phyloP scores from a whole-genome alignment of 306 rosid genomes.

The Cicer pinnatifidum region DNA sequence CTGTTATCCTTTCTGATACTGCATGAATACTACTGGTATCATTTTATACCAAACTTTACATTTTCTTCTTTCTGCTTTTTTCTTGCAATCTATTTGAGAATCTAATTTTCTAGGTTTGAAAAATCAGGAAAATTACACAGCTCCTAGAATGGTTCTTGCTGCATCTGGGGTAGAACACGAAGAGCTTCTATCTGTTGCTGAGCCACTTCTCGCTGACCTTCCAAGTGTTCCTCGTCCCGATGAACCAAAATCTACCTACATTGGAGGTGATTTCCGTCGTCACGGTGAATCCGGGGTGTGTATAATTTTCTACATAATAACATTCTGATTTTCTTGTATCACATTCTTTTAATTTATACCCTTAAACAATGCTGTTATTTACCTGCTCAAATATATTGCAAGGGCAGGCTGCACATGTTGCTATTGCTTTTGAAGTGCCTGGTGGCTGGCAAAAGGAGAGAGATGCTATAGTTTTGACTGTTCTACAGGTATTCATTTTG shows the following conservation, averaged over 20 bases:
- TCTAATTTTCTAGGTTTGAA: slow-evolving; percentile 43
- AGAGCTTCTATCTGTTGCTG: slow-evolving; percentile 80
- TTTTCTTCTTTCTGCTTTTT: neutral
- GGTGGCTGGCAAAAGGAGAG: slow-evolving; percentile 96
- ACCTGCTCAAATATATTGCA: slow-evolving; percentile 39
- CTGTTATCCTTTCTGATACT: slow-evolving; percentile 44
- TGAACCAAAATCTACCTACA: slow-evolving; percentile 78
- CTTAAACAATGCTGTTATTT: slow-evolving; percentile 22
- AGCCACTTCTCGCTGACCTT: slow-evolving; percentile 89
- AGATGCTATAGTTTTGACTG: slow-evolving; percentile 86
- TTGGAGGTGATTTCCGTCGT: slow-evolving; percentile 93
- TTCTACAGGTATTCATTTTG: slow-evolving; percentile 73
- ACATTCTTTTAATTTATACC: slow-evolving; percentile 9
- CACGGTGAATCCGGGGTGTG: slow-evolving; percentile 83
- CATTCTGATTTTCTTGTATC: slow-evolving; percentile 12
- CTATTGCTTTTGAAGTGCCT: slow-evolving; percentile 96
- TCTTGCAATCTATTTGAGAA: slow-evolving; percentile 20
- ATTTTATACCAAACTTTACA: slow-evolving; percentile 15
- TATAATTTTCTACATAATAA: neutral
- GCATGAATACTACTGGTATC: slow-evolving; percentile 33
- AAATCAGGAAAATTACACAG: slow-evolving; percentile 92
- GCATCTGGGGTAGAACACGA: slow-evolving; percentile 93
- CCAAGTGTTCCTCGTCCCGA: slow-evolving; percentile 55
- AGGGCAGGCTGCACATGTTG: slow-evolving; percentile 78
- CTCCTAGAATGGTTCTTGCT: slow-evolving; percentile 94